Base-by-base conservation (phyloP, 2,329 filamentous ascomycete species). In the Sporothrix brasiliensis region DNA sequence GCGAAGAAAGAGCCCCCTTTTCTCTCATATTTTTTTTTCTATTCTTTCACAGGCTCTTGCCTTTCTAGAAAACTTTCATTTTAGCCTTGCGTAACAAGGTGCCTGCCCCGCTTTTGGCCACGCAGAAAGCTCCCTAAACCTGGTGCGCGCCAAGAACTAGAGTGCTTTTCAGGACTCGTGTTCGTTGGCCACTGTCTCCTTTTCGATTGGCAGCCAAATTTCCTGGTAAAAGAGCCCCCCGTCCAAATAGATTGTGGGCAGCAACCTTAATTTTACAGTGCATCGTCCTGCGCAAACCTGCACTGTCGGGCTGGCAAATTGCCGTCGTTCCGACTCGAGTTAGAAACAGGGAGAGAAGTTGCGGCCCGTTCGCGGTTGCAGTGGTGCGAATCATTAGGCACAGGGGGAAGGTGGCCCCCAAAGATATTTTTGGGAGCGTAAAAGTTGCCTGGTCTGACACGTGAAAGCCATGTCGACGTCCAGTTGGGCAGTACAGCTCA, bases 401-500 rank as follows among this genome's bases (percentile, higher is more conserved):
- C n/a, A 30, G 24, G 58, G 58, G 39, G 21, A 10, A 16, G 24
- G 24, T 27, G 56, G 4, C 34, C 34, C 30, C 34, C 34, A 7
- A 34, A 34, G 34, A 34, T 41, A 34, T 41, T 60, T 60, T 60
- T 60, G 9, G 30, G 30, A 34, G 41, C 30, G 30, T 30, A 16
- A 13, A 27, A 34, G 34, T 7, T 34, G 41, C 13, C 56, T 61
- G 58, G 54, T 49, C 34, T 69, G 56, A 69, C 70, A 71, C 70
- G 70, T 71, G 70, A 71, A 71, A 69, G 66, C 49, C 21, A n/a
- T 27, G n/a, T 70, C n/a, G 50, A 58, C 27, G 53, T 67, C 14
- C 52, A 47, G 61, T 67, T 70, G 69, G 68, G 44, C 49, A 66
- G 39, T 58, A 54, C 44, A 39, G 30, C 21, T 39, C 30, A 30